Percentiles rank a stretch among this genome's conserved stretches.
These are phyloP conservation scores for Yamadazyma sp. DNA, from an alignment of 1,139 yeast species.

Conservation along the genomic window DNA sequence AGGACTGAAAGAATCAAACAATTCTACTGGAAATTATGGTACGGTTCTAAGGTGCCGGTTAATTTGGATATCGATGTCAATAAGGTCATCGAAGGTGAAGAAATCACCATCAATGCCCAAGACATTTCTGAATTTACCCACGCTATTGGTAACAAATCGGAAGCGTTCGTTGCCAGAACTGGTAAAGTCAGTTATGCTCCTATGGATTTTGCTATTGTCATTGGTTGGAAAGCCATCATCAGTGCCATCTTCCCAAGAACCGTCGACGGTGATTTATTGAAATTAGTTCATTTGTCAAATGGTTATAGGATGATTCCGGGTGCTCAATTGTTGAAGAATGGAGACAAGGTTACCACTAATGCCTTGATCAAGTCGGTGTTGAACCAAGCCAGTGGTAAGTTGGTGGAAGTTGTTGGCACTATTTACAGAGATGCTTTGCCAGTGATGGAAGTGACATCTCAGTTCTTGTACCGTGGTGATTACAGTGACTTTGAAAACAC, in stretches of 20 bases:
- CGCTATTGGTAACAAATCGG: constrained; percentile 96
- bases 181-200: constrained; percentile 90
- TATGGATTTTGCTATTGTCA: constrained; percentile 98
- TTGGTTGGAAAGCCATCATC: constrained; percentile 98
- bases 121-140: constrained; percentile 92
- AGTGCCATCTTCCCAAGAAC: constrained; percentile 94
- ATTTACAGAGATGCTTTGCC: constrained; percentile 73
- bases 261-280: constrained; percentile 94
- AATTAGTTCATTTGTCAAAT: constrained; percentile 91
- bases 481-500: constrained; percentile 89
- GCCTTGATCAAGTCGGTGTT: constrained; percentile 88
- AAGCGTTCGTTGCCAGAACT: constrained; percentile 87
- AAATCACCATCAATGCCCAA: constrained; percentile 67
- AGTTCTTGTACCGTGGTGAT: constrained; percentile 94
- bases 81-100: constrained; percentile 69
- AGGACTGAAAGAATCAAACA: constrained; percentile 92
- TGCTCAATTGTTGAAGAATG: constrained; percentile 85
- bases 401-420: constrained; percentile 93
- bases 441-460: constrained; percentile 92
- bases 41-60: constrained; percentile 61
- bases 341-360: constrained; percentile 77
- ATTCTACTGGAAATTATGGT: constrained; percentile 98
- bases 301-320: constrained; percentile 94
- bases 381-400: constrained; percentile 90
- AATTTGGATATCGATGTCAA: constrained; percentile 70